Evolutionary conservation across 2,329 filamentous ascomycete genomes (phyloP).

Genomic region (Stemphylium lycopersici): DNA sequence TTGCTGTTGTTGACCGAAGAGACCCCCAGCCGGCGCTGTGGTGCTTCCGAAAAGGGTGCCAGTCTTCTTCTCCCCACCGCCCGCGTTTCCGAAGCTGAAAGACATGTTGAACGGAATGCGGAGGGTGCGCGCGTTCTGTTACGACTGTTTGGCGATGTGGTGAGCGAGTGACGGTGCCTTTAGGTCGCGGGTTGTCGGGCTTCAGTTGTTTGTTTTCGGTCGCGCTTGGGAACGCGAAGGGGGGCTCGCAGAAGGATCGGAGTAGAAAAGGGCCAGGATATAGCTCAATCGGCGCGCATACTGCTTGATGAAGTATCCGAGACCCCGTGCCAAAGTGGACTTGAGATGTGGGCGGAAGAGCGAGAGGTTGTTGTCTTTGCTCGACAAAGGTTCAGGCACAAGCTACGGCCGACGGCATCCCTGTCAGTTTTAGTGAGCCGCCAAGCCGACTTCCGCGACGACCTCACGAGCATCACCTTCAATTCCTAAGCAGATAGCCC

Average conservation of each 20-base stretch:
- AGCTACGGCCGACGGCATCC: constrained; percentile 19
- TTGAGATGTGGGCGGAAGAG: constrained; percentile 13
- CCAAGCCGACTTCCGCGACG: constrained; percentile 30
- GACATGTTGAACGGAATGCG: constrained; percentile 30
- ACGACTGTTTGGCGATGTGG: background rate
- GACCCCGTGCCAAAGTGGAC: constrained; percentile 11
- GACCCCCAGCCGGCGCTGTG: constrained; percentile 45
- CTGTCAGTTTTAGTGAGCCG: constrained; percentile 17
- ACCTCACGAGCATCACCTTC: constrained; percentile 26
- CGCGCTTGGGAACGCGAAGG: constrained; percentile 23
- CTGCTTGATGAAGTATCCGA: constrained; percentile 3
- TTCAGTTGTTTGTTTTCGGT: constrained; percentile 22
- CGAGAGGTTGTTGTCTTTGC: constrained; percentile 20
- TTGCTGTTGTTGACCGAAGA: constrained; percentile 49
- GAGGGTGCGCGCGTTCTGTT: background rate
- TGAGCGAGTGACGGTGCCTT: constrained; percentile 2
- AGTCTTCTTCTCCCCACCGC: constrained; percentile 42
- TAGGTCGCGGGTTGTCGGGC: constrained; percentile 6
- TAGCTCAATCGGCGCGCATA: constrained; percentile 21
- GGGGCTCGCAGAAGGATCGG: background rate
- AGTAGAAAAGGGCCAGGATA: background rate
- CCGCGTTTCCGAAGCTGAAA: constrained; percentile 38
- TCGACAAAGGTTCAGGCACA: constrained; percentile 23
- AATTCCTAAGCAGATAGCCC: constrained; percentile 39
- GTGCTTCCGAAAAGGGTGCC: constrained; percentile 47